Conservation (phyloP, 345 rosid species). For the Gossypium ekmanianum region DNA sequence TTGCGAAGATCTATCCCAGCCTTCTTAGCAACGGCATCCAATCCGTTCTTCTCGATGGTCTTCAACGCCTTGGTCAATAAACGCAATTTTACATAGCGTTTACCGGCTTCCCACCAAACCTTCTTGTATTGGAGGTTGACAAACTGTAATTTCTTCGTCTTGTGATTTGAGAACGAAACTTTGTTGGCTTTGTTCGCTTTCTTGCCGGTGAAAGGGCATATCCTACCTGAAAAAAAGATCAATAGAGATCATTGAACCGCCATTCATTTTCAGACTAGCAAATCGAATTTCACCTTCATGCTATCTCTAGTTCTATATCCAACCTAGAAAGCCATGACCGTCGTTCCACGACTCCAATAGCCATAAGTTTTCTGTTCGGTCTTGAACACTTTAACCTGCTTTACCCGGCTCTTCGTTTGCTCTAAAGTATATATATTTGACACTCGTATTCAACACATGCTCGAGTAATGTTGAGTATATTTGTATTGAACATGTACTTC, state of each 20-base stretch:
- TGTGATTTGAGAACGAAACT: conserved; percentile 96
- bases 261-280: not conserved
- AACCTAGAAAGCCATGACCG: not conserved
- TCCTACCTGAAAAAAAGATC: conserved; percentile 52
- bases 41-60: conserved; percentile 91
- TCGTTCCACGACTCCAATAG: not conserved
- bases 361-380: not conserved
- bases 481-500: too few species aligned
- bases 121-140: conserved; percentile 90
- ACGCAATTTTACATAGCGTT: conserved; percentile 74
- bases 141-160: conserved; percentile 83
- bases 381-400: not conserved
- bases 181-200: conserved; percentile 85
- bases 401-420: too few species aligned
- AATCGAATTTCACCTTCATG: not conserved
- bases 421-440: too few species aligned
- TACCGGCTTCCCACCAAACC: conserved; percentile 98
- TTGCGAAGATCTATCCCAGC: conserved; percentile 89
- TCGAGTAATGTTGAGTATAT: too few species aligned
- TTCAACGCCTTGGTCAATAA: conserved; percentile 76
- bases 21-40: conserved; percentile 96
- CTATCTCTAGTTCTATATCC: not conserved
- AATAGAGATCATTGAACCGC: not conserved
- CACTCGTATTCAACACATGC: too few species aligned
- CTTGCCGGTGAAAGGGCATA: conserved; percentile 98